These are phyloP conservation scores for Oryza rufipogon DNA, from an alignment of 176 grass and related monocot species.

Conservation along the genomic window DNA sequence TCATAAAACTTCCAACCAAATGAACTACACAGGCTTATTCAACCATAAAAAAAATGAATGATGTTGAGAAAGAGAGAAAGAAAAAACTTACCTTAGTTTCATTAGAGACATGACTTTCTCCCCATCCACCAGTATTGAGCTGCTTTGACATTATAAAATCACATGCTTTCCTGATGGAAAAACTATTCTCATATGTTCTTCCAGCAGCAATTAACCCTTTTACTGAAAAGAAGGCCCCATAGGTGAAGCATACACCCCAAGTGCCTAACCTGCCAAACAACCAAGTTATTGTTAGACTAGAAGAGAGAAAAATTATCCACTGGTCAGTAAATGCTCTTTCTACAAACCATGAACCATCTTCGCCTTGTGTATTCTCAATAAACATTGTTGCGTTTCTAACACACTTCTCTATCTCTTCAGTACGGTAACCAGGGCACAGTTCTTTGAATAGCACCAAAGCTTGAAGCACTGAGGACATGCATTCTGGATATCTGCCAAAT, in stretches of 20 bases:
- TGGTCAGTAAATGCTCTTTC: no score
- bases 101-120: constrained; percentile 48
- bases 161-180: constrained; percentile 54
- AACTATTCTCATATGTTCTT: constrained; percentile 50
- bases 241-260: constrained; percentile 68
- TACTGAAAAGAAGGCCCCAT: constrained; percentile 56
- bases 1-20: no score
- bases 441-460: constrained; percentile 52
- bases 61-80: no score
- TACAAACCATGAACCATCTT: constrained; percentile 64
- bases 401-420: constrained; percentile 54
- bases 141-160: constrained; percentile 62
- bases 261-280: constrained; percentile 43
- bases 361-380: constrained; percentile 51
- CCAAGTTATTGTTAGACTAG: not conserved
- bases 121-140: constrained; percentile 54
- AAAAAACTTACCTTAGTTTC: constrained; percentile 23
- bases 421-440: constrained; percentile 43
- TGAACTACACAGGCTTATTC: no score
- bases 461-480: constrained; percentile 61
- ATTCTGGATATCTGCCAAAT: constrained; percentile 54
- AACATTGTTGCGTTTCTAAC: constrained; percentile 38
- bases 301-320: not conserved
- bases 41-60: not conserved
- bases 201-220: constrained; percentile 48